Conservation (phyloP, 352 stramenopile genomes). For the Phytophthora melonis region DNA sequence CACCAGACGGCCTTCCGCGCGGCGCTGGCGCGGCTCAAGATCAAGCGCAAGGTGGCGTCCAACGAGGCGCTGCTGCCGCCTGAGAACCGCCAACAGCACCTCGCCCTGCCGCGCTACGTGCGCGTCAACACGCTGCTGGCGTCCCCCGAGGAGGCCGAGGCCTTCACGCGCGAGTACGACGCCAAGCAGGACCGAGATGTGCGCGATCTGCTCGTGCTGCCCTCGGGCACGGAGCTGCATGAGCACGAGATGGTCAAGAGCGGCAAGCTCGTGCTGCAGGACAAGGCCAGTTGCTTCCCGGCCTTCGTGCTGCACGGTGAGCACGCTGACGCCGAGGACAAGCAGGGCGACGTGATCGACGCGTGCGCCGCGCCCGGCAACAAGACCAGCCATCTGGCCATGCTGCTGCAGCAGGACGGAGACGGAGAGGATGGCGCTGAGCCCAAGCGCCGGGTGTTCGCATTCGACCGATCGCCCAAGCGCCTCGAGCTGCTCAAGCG, state of each 20-base stretch:
- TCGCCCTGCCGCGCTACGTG: slow-evolving; percentile 90
- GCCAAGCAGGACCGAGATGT: slow-evolving; percentile 89
- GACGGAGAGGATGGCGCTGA: slow-evolving; percentile 39
- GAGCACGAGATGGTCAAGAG: slow-evolving; percentile 82
- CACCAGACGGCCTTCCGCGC: slow-evolving; percentile 76
- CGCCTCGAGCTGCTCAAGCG: slow-evolving; percentile 90
- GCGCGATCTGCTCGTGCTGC: slow-evolving; percentile 93
- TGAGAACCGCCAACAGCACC: slow-evolving; percentile 78
- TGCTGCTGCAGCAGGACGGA: slow-evolving; percentile 85
- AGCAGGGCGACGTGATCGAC: slow-evolving; percentile 93
- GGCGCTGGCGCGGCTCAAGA: slow-evolving; percentile 85
- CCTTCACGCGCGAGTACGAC: slow-evolving; percentile 59
- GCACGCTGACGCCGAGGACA: slow-evolving; percentile 48
- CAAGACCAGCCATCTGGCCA: slow-evolving; percentile 98
- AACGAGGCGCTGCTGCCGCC: slow-evolving; percentile 84
- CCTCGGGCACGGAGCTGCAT: slow-evolving; percentile 87
- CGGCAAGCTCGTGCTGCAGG: slow-evolving; percentile 95
- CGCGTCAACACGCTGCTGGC: slow-evolving; percentile 94
- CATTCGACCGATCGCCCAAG: slow-evolving; percentile 93
- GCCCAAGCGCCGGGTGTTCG: slow-evolving; percentile 90
- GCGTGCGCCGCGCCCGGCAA: slow-evolving; percentile 98
- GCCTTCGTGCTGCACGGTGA: slow-evolving; percentile 93
- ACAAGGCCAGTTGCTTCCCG: slow-evolving; percentile 98
- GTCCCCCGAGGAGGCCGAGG: slow-evolving; percentile 48
- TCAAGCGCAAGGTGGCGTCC: slow-evolving; percentile 77